Conservation (phyloP, 345 rosid species). For the Mangifera indica region DNA sequence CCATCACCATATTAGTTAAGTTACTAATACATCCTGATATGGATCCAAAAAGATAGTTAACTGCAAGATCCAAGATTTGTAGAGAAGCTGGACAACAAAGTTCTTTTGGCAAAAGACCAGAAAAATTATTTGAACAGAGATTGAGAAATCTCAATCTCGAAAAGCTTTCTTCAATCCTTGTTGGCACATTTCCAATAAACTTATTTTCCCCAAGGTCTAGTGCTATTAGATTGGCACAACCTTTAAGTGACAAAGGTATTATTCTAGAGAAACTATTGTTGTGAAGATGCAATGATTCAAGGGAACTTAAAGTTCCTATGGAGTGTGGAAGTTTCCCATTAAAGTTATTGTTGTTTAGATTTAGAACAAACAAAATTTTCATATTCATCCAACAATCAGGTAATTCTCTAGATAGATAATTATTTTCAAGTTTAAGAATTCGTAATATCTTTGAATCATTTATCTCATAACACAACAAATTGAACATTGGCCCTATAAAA, state of each 20-base stretch:
- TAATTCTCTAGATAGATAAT: constrained; percentile 23
- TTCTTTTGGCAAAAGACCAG: constrained; percentile 19
- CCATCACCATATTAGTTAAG: no score
- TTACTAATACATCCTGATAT: no score
- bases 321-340: constrained; percentile 22
- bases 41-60: no score
- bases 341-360: constrained; percentile 14
- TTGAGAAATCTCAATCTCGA: constrained; percentile 7
- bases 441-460: neutral
- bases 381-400: constrained; percentile 13
- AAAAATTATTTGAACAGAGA: constrained; percentile 17
- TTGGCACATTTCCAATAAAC: no score
- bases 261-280: constrained; percentile 25
- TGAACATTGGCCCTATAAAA: constrained; percentile 19
- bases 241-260: no score
- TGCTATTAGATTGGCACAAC: no score
- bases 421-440: constrained; percentile 19
- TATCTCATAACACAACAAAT: constrained; percentile 10
- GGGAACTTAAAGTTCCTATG: constrained; percentile 12
- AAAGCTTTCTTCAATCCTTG: no score
- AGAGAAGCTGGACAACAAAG: neutral
- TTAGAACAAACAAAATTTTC: constrained; percentile 8
- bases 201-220: no score
- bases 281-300: constrained; percentile 21
- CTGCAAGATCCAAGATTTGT: no score